Percentiles rank a stretch among this genome's conserved stretches.
phyloP scores from a whole-genome alignment of 768 basidiomycete genomes.

The Exidia glandulosa region DNA sequence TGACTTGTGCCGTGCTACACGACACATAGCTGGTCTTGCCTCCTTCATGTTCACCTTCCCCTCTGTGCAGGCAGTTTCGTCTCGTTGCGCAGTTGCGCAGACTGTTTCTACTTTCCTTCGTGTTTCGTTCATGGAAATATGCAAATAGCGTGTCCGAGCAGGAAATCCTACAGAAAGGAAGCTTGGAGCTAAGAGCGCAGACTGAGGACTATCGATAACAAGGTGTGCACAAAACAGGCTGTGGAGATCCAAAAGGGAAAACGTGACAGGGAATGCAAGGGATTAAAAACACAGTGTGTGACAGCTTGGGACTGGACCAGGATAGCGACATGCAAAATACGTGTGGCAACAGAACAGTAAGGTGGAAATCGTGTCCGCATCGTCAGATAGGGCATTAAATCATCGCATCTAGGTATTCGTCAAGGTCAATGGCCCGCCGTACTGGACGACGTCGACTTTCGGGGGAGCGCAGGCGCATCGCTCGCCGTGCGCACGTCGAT shows the following conservation, averaged over 20 bases:
- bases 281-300: neutral
- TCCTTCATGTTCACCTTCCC: neutral
- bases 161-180: neutral
- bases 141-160: constrained; percentile 1
- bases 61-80: neutral
- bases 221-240: neutral
- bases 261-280: neutral
- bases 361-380: neutral
- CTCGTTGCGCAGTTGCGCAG: neutral
- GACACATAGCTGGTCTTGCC: too few relatives aligned
- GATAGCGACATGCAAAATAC: too few relatives aligned
- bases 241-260: neutral
- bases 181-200: neutral
- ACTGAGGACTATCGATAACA: neutral
- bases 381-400: neutral
- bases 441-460: neutral
- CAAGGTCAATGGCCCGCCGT: neutral
- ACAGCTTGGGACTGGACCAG: too few relatives aligned
- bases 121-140: neutral
- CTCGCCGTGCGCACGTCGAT: constrained; percentile 51
- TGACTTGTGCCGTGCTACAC: neutral
- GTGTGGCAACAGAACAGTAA: neutral
- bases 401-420: too few relatives aligned
- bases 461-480: constrained; percentile 31
- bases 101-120: neutral